Conservation (phyloP, 345 rosid genomes). For the Salix suchowensis region DNA sequence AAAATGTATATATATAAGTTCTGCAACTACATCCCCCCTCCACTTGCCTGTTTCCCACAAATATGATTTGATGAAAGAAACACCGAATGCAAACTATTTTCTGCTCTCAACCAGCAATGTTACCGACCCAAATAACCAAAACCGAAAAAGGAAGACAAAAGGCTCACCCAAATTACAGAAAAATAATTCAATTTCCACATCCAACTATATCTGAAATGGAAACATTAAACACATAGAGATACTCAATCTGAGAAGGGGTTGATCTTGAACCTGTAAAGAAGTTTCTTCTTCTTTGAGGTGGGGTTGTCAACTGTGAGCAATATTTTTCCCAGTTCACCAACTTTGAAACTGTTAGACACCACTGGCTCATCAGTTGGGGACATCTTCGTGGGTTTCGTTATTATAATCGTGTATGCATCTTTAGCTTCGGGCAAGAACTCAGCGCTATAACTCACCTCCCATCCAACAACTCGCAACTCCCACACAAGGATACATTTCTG, state of each 20-base stretch:
- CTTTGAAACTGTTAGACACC: constrained; percentile 61
- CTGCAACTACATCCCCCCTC: neutral
- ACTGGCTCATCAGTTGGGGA: constrained; percentile 64
- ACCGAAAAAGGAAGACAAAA: constrained; percentile 1
- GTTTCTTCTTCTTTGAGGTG: constrained; percentile 82
- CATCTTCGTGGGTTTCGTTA: constrained; percentile 71
- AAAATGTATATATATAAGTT: neutral
- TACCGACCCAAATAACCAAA: constrained; percentile 5
- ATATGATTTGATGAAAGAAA: constrained; percentile 8
- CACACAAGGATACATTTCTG: constrained; percentile 79
- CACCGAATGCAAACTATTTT: constrained; percentile 11
- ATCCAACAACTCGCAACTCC: constrained; percentile 86
- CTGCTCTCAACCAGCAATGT: constrained; percentile 9
- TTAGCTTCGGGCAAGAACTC: constrained; percentile 73
- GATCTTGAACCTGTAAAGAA: constrained; percentile 84
- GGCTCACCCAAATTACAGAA: constrained; percentile 6
- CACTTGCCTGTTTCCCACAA: constrained; percentile 4
- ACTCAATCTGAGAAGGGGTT: constrained; percentile 46
- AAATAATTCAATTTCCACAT: constrained; percentile 18
- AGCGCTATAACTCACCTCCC: constrained; percentile 83
- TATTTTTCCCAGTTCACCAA: constrained; percentile 64
- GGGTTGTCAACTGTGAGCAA: constrained; percentile 75
- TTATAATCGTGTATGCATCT: constrained; percentile 60
- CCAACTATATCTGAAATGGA: neutral
- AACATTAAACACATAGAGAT: neutral